Base-by-base conservation (phyloP, 148 eudicot species). In the Spergularia bocconei region DNA sequence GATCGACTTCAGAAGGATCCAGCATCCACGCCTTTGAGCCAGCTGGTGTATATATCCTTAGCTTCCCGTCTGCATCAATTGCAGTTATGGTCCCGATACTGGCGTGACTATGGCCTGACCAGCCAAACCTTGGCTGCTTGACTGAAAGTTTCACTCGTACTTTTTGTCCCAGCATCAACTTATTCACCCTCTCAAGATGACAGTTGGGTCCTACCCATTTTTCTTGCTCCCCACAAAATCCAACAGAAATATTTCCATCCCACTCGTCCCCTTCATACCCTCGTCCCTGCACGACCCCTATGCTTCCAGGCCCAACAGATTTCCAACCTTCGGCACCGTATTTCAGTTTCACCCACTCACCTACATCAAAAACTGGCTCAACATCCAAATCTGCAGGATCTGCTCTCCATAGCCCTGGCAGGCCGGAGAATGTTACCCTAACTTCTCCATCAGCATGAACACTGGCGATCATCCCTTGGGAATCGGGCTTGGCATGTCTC, bases 391-490 rank as follows among this genome's bases (percentile, higher is more conserved):
- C 97, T 17, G 92, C 96, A 39, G 99, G 99, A 76, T 95, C 99
- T 47, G 90, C 99, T 79, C 78, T 87, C 99, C 97, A 95, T 58
- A 92, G 84, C 23, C 97, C 97, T 4, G 84, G 78, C 75, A 89
- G 77, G 63, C 91, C 90, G 77, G 84, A 85, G 76, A 95, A 85
- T 23, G 91, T 89, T 3, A 92, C 86, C 76, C 99, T 86, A 63
- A 92, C 90, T 86, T 95, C 99, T 75, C 97, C 97, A 81, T 89
- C 90, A 55, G 94, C 96, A 84, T 92, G 93, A 20, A 92, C 90
- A 79, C 86, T 77, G 14, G 89, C 86, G 73, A 95, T 84, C 44
- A 95, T 87, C 74, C 99, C 99, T 66, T 83, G 90, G 3, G 97
- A 95, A 71, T 82, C 79, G 50, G 87, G 82, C 38, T 84, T 81